Evolutionary conservation across 192 early-diverging fungal species (phyloP), one percentile per base, ranked within the genome.

Genomic region (Coemansia aciculifera): DNA sequence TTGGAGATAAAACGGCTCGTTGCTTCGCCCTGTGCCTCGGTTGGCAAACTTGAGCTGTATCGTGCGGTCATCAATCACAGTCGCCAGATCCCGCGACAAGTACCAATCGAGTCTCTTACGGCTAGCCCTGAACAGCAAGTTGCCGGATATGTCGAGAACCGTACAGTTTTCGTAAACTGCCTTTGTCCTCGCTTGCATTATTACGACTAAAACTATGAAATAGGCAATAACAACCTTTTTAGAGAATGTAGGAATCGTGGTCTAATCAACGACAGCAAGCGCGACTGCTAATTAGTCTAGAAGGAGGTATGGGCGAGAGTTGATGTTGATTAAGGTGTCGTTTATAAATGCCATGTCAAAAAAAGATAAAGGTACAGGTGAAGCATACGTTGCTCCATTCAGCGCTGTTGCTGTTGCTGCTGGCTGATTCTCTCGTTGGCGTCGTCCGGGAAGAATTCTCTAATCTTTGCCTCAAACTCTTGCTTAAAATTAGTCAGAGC

Each of bases 11-110:
- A 78, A 83, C 34, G 76, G 72, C 67, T 78, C 72, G 42, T 61
- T 57, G 29, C 37, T 62, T 2, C 81, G 76, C 19, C 81, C 81
- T 6, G 27, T 49, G 17, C 81, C 81, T 44, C 72, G 72, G 74
- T 79, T 75, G 31, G 36, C 62, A 61, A 83, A 83, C n/a, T 51
- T 78, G 62, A 83, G 59, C 73, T 73, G 81, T 42, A 83, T 78
- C 27, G 81, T 83, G 15, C n/a, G 15, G 24, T 21, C n/a, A 62
- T 83, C 76, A 4, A 83, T 51, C 6, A 60, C 48, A 7, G n/a
- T 43, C 15, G 81, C 81, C 11, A 83, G 67, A 24, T 57, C 29
- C 8, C 81, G 76, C n/a, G 34, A 27, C 37, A 83, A 57, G 38
- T 83, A 83, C 81, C 81, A 83, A 12, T 78, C 70, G 1, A 78